phyloP scores from a whole-genome alignment of 129 eudicot species.

The Artemisia tridentata region DNA sequence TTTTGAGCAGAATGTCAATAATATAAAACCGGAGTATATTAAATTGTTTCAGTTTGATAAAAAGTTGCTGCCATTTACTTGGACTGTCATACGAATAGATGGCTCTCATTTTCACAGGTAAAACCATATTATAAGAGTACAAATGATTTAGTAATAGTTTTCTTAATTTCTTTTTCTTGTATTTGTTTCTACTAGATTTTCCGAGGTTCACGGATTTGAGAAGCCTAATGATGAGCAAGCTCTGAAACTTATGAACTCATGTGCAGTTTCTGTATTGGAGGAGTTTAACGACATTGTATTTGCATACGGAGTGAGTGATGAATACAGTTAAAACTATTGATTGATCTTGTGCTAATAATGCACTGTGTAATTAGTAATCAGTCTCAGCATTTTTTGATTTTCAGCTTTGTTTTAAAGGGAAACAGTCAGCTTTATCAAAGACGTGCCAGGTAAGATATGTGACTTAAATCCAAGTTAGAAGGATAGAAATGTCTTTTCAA shows the following conservation, averaged over 20 bases:
- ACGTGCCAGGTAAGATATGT: conserved; percentile 52
- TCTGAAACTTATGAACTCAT: conserved; percentile 89
- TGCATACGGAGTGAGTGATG: conserved; percentile 95
- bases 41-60: conserved; percentile 62
- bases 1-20: conserved; percentile 51
- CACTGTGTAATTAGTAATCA: background rate
- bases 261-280: conserved; percentile 70
- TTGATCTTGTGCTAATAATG: background rate
- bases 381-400: conserved; percentile 2
- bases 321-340: conserved; percentile 56
- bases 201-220: conserved; percentile 81
- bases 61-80: conserved; percentile 63
- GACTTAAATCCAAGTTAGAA: too few relatives aligned
- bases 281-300: conserved; percentile 72
- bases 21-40: conserved; percentile 57
- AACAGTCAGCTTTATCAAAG: conserved; percentile 67
- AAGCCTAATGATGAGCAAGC: conserved; percentile 94
- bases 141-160: background rate
- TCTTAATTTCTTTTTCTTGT: background rate
- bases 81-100: conserved; percentile 84
- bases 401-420: conserved; percentile 77
- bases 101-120: conserved; percentile 98
- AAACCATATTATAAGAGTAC: background rate
- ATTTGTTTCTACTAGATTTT: conserved; percentile 53
- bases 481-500: too few relatives aligned